Evolutionary conservation across 1,284 basidiomycete genomes (phyloP), one percentile per base, ranked within the genome.

Genomic region (Athelia sp.): DNA sequence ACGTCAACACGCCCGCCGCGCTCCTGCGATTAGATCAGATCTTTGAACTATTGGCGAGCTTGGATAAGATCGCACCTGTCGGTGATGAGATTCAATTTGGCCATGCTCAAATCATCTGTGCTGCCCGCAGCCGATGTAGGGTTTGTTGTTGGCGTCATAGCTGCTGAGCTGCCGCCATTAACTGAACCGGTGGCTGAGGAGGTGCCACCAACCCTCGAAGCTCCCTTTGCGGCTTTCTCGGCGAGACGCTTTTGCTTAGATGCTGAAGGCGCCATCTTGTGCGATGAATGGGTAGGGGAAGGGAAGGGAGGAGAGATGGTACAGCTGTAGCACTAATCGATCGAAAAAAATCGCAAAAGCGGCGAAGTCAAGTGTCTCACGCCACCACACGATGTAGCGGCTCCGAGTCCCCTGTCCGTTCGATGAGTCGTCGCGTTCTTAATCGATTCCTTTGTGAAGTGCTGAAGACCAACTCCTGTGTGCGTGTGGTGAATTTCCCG

Each of bases 1-100:
- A 98, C 45, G 91, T 87, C 36, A 99, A 78, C 18, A 98, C 95
- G 62, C 97, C 96, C 38, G 87, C 78, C 2, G 91, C 90, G 57
- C 88, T 91, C 80, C 89, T 90, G 58, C 26, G 61, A 29, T 17
- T 45, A 54, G 47, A 49, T 50, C 36, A 49, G 36, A 40, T 8
- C 15, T n/a, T 9, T n/a, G 15, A 40, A 17, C 19, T n/a, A 9
- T n/a, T n/a, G 15, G n/a, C 15, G 21, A n/a, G 18, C n/a, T 11
- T 9, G 26, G 4, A 36, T 19, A 18, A 31, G 18, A 62, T 21
- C 62, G 22, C 36, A 89, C 87, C 93, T 81, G 65, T 97, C 93
- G 2, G 93, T 96, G 1, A 89, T 91, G 47, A 95, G 65, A 59
- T 80, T 82, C 48, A 97, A 77, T 72, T 91, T 94, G 17, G 87